Evolutionary conservation across 169 alveolate genomes (phyloP), one percentile per base, ranked within the genome.

Genomic region (Eimeria maxima): DNA sequence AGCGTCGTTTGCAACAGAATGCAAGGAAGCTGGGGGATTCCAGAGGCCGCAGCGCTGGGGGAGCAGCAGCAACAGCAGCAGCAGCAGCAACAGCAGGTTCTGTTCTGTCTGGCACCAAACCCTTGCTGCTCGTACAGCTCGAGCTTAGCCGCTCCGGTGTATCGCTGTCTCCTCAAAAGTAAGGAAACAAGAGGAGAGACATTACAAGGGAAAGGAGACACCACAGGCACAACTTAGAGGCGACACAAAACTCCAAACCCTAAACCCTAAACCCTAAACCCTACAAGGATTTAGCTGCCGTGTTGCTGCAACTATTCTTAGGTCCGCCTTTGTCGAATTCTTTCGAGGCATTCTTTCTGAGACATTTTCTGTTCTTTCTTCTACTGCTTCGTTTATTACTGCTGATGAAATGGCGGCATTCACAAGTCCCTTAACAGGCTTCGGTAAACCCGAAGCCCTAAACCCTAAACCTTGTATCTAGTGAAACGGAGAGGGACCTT

Each of bases 341-440:
- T 71, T 95, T 24, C 84, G 80, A 4, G 80, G 27, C 0, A 80
- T 87, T 20, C 63, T 96, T 71, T 80, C 80, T 24, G 96, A 96
- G 42, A 94, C 96, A 38, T 33, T 91, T 88, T 73, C 94, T 18
- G 80, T 96, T 22, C 92, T 95, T 53, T 95, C 97, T 20, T n/a
- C 80, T n/a, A 67, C 45, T 76, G 93, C 93, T 29, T 22, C 96
- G 0, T 89, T 95, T 88, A 50, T 27, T 14, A 87, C 84, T 83
- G 96, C 96, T 16, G 93, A 91, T 47, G 97, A 96, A 67, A 86
- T 96, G 87, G 76, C 74, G 20, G 93, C 96, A 67, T 96, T 96
- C 95, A 91, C 95, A 3, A 93, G 8, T 47, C 90, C 90, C 7
- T 71, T 81, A 57, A 47, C 71, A 24, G 90, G 90, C 50, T 81